A percentile compares a stretch with the other conserved stretches of the same genome.
Evolutionary conservation across 345 rosid genomes (phyloP).

Genomic region (Clausena lansium): DNA sequence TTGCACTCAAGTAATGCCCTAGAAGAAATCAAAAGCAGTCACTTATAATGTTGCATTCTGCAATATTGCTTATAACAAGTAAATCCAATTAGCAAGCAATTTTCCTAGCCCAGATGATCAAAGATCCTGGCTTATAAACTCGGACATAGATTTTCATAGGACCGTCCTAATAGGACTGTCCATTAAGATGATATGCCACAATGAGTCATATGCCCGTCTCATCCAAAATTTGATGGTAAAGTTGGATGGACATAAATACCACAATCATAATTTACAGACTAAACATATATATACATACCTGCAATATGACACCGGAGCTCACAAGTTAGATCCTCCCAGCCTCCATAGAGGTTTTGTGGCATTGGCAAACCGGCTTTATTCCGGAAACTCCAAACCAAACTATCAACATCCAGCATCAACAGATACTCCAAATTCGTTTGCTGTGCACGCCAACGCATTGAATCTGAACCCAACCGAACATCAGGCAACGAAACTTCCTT

Average conservation of each 20-base stretch:
- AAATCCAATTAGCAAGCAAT: too few relatives aligned
- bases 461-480: conserved; percentile 41
- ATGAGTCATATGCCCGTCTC: too few relatives aligned
- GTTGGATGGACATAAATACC: too few relatives aligned
- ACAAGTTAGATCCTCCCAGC: conserved; percentile 39
- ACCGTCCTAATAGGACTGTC: too few relatives aligned
- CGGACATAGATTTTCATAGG: too few relatives aligned
- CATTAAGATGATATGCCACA: too few relatives aligned
- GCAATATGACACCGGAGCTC: conserved; percentile 57
- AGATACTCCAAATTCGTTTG: conserved; percentile 55
- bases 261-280: background rate
- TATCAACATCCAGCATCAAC: conserved; percentile 45
- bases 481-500: conserved; percentile 41
- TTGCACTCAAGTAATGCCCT: conserved; percentile 63
- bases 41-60: too few relatives aligned
- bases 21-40: conserved; percentile 3
- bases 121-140: too few relatives aligned
- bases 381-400: conserved; percentile 52
- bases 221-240: too few relatives aligned
- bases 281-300: conserved; percentile 13
- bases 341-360: conserved; percentile 41
- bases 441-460: conserved; percentile 45
- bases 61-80: too few relatives aligned
- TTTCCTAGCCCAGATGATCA: too few relatives aligned
- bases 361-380: conserved; percentile 41